Evolutionary conservation across 176 grass and related monocot species (phyloP), one percentile per base, ranked within the genome.

Genomic region (Aegilops longissima): DNA sequence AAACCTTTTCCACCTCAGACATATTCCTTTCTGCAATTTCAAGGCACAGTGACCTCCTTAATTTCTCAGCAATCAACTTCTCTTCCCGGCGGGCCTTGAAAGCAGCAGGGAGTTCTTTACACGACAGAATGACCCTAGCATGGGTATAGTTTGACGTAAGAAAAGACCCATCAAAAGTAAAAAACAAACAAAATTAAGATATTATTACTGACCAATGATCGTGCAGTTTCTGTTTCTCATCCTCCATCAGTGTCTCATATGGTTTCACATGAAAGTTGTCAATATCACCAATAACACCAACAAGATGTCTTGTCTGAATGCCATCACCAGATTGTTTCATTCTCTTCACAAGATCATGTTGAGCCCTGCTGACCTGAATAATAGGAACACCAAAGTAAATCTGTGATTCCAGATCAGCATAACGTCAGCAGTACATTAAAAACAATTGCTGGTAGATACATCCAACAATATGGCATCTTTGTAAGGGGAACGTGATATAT

Each of bases 321-420:
- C 89, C 89, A 74, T 87, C 89, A 67, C 73, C 80, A 74, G 84
- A 90, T 45, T 87, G 80, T 70, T 83, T 90, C 70, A 90, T 73
- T 83, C 70, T 75, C 64, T 83, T 90, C 31, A 90, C 66, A 30
- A 83, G 84, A 17, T 87, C 70, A 56, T 79, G 73, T 20, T 90
- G 89, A 56, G 80, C 24, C 80, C 30, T 90, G 39, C 65, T 90
- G 74, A 90, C 51, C 89, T 87, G 79, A 59, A 83, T 40, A 35
- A 58, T 56, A 65, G 9, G 25, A 5, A 34, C 58, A 58, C 3
- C 12, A 20, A 58, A 73, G 59, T 49, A 45, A 78, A 70, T 56
- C 6, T 35, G 45, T 51, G 27, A 56, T 70, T 36, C 31, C 31
- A 56, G 18, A 70, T 54, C 18, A 54, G 40, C 39, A 67, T n/a